These are phyloP conservation scores for Gypsophila paniculata DNA, from an alignment of 179 eudicot genomes.

Conservation along the genomic window DNA sequence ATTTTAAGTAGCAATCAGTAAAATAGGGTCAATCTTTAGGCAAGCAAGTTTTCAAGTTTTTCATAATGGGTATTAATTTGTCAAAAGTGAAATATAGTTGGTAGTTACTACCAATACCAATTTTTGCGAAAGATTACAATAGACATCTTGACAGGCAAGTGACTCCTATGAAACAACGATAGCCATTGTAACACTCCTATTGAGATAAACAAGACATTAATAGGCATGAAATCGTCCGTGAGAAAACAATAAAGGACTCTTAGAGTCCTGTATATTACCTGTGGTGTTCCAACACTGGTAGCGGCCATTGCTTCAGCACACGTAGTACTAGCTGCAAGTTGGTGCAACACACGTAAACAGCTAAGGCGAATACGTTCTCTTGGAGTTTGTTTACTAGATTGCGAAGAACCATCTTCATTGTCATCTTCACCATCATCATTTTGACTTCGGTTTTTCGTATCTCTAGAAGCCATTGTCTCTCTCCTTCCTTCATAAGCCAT, in stretches of 20 bases:
- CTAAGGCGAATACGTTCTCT: constrained; percentile 96
- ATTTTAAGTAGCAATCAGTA: too few relatives aligned
- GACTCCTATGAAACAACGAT: not conserved
- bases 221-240: not conserved
- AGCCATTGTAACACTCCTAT: not conserved
- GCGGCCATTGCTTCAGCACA: constrained; percentile 99
- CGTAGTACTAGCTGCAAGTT: constrained; percentile 96
- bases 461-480: constrained; percentile 79
- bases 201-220: not conserved
- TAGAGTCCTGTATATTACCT: constrained; percentile 42
- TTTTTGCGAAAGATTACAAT: not conserved
- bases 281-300: constrained; percentile 95
- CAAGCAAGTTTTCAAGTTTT: too few relatives aligned
- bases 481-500: constrained; percentile 97
- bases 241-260: not conserved
- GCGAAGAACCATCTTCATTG: constrained; percentile 48
- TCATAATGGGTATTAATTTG: too few relatives aligned
- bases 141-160: constrained; percentile 1
- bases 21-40: too few relatives aligned
- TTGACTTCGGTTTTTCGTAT: constrained; percentile 35
- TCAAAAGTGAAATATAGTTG: too few relatives aligned
- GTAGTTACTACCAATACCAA: too few relatives aligned
- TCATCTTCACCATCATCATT: constrained; percentile 40
- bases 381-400: constrained; percentile 66
- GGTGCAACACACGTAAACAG: constrained; percentile 95